phyloP scores from a whole-genome alignment of 176 grass and related monocot species.

The Chloris gayana region DNA sequence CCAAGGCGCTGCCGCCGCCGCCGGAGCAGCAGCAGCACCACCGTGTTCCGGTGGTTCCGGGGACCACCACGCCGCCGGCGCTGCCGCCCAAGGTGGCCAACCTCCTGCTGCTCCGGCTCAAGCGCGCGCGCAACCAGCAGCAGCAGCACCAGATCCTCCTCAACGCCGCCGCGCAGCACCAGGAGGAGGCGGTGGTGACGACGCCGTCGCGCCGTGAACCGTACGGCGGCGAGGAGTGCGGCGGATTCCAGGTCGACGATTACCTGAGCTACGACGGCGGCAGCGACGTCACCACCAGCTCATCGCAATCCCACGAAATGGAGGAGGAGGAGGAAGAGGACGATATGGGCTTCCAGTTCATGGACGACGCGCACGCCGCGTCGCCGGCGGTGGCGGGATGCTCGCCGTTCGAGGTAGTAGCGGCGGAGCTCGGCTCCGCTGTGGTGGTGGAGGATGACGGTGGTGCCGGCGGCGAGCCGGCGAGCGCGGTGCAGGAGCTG shows the following conservation, averaged over 20 bases:
- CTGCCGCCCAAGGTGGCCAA: constrained; percentile 52
- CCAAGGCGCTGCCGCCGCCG: constrained; percentile 15
- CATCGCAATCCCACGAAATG: constrained; percentile 8
- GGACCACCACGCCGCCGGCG: constrained; percentile 19
- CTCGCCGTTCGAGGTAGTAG: constrained; percentile 64
- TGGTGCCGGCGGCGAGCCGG: constrained; percentile 18
- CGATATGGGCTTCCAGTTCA: constrained; percentile 63
- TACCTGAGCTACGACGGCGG: constrained; percentile 54
- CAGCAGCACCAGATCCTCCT: constrained; percentile 18
- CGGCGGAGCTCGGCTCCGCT: constrained; percentile 27
- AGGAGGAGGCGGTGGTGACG: background rate
- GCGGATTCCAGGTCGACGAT: constrained; percentile 56
- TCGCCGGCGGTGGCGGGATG: constrained; percentile 34
- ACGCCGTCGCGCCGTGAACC: background rate
- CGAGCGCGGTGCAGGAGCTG: constrained; percentile 46
- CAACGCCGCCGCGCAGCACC: constrained; percentile 14
- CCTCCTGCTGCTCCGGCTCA: constrained; percentile 41
- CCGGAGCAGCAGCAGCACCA: background rate
- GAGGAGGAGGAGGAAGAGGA: constrained; percentile 18
- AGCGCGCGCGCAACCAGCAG: constrained; percentile 31
- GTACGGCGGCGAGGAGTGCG: constrained; percentile 34
- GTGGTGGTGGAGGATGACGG: background rate
- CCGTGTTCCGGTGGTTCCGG: background rate
- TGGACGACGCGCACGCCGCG: constrained; percentile 49
- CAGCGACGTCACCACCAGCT: background rate